Conservation (phyloP, 75 land plant species). For the Pinus taeda region DNA sequence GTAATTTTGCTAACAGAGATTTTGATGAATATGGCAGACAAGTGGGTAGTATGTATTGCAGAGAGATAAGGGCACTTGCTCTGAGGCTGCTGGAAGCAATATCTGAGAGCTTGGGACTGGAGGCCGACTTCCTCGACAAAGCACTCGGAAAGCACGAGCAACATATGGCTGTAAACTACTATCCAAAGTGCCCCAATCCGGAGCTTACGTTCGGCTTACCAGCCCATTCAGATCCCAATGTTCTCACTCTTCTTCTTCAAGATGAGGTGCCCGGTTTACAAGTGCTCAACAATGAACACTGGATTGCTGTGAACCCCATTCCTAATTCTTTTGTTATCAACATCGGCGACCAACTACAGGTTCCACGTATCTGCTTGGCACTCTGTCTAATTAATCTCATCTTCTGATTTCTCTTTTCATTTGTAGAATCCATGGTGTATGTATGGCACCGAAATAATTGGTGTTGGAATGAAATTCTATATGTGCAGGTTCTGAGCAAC, state of each 20-base stretch:
- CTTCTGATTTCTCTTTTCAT: no score
- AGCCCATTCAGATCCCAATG: no score
- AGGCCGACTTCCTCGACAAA: conserved; percentile 29
- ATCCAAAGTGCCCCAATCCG: conserved; percentile 17
- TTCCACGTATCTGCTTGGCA: no score
- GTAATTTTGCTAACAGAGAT: no score
- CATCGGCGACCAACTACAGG: conserved; percentile 63
- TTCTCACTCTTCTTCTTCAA: conserved; percentile 30
- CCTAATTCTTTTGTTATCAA: conserved; percentile 54
- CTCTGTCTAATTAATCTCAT: no score
- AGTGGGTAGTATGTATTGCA: conserved; percentile 29
- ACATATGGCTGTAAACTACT: no score
- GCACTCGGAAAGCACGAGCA: conserved; percentile 22
- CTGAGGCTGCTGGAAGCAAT: conserved; percentile 34
- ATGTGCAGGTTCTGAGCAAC: no score
- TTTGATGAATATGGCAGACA: conserved; percentile 10
- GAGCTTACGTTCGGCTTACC: no score
- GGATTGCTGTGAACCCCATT: conserved; percentile 57
- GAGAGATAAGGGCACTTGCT: conserved; percentile 20
- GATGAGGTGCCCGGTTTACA: conserved; percentile 54
- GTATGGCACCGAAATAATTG: no score
- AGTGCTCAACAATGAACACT: conserved; percentile 30
- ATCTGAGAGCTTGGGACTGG: conserved; percentile 54
- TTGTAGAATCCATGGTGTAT: no score
- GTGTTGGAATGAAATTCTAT: no score